A percentile compares a stretch with the other conserved stretches of the same genome.
phyloP scores from a whole-genome alignment of 305 asterid genomes.

The Andrographis paniculata region DNA sequence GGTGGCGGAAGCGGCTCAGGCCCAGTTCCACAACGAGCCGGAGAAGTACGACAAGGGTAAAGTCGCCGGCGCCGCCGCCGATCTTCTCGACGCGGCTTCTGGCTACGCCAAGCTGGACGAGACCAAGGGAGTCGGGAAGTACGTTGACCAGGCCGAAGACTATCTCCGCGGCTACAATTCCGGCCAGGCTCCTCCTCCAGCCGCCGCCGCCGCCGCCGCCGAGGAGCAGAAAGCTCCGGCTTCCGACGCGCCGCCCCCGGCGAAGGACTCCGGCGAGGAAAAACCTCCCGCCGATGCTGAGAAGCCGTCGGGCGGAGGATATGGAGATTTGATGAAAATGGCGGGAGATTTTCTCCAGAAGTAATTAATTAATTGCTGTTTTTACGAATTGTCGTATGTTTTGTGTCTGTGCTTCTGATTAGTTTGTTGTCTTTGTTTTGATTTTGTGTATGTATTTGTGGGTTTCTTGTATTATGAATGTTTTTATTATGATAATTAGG shows the following conservation, averaged over 20 bases:
- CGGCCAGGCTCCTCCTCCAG: constrained; percentile 9
- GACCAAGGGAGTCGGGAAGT: constrained; percentile 46
- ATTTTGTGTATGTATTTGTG: no score
- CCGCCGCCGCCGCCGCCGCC: constrained; percentile 14
- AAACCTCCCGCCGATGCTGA: constrained; percentile 18
- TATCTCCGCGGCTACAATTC: constrained; percentile 49
- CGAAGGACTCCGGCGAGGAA: constrained; percentile 5
- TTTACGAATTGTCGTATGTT: no score
- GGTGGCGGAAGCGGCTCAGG: constrained; percentile 45
- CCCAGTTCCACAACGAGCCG: constrained; percentile 29
- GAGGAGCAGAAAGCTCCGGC: constrained; percentile 10
- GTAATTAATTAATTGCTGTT: no score
- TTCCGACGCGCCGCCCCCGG: constrained; percentile 5
- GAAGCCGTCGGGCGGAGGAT: constrained; percentile 3
- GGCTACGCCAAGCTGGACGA: constrained; percentile 61
- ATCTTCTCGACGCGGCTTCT: constrained; percentile 45
- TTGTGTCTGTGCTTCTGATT: no score
- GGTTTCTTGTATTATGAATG: no score
- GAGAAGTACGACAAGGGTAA: constrained; percentile 29
- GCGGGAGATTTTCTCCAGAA: no score
- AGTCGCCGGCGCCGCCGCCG: constrained; percentile 63
- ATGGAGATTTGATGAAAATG: no score
- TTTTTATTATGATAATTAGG: no score
- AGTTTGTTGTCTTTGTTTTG: no score
- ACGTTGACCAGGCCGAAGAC: constrained; percentile 61